Conservation (phyloP, 1,139 yeast species). For the Hemisphaericaspora subhashii region DNA sequence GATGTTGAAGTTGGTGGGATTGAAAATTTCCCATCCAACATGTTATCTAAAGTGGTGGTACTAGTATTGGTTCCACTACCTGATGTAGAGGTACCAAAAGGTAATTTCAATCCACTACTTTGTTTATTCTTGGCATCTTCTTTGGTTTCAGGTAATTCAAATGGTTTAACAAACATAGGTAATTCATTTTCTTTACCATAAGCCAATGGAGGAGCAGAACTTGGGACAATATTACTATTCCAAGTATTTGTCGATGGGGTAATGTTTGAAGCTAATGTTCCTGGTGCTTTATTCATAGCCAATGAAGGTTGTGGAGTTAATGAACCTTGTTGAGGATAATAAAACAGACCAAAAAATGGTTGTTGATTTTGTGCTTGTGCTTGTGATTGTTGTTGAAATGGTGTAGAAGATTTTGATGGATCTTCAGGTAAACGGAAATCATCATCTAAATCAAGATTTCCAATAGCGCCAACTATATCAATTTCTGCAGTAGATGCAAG, state of each 20-base stretch:
- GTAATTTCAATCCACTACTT: constrained; percentile 12
- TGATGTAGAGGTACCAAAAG: constrained; percentile 3
- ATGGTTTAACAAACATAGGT: constrained; percentile 29
- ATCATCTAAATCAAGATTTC: constrained; percentile 41
- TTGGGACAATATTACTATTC: constrained; percentile 31
- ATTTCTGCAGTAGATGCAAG: constrained; percentile 17
- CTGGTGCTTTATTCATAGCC: constrained; percentile 7
- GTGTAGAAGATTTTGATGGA: constrained; percentile 1
- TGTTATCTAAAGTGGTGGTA: neutral
- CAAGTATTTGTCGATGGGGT: constrained; percentile 28
- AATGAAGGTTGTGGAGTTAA: constrained; percentile 35
- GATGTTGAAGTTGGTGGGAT: neutral
- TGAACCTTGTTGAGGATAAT: constrained; percentile 23
- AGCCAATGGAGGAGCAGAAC: constrained; percentile 39
- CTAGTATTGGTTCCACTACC: neutral
- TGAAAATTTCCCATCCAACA: constrained; percentile 3
- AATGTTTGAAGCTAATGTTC: constrained; percentile 16
- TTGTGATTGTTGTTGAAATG: neutral
- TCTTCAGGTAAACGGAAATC: constrained; percentile 20
- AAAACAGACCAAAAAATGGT: constrained; percentile 19
- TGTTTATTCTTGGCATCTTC: constrained; percentile 14
- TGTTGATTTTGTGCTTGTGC: constrained; percentile 7
- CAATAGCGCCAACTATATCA: constrained; percentile 46
- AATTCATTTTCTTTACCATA: constrained; percentile 16
- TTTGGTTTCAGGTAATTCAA: constrained; percentile 36